Evolutionary conservation across 306 rosid genomes (phyloP).

Genomic region (apple (Malus domestica)): DNA sequence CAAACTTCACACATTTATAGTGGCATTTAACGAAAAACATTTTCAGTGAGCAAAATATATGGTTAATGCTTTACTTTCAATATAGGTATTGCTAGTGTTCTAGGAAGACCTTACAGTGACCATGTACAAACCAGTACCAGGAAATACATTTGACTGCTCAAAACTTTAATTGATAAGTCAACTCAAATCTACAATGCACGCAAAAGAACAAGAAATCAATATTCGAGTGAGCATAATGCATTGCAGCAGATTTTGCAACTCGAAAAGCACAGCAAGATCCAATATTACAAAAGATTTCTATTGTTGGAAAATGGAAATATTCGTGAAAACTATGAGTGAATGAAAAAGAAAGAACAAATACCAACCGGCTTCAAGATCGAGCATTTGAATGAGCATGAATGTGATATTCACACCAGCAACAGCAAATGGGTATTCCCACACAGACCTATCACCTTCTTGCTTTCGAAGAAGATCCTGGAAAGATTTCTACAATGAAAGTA

Average conservation of each 20-base stretch:
- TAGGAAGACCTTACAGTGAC: too few species aligned
- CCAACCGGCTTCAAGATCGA: conserved; percentile 96
- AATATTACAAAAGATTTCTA: neutral
- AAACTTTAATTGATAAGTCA: neutral
- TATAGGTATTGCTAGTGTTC: too few species aligned
- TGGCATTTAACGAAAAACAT: too few species aligned
- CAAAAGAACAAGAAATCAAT: neutral
- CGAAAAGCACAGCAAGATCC: neutral
- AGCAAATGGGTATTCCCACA: conserved; percentile 99
- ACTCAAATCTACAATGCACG: neutral
- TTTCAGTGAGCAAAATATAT: too few species aligned
- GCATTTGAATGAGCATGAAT: conserved; percentile 97
- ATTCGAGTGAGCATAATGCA: neutral
- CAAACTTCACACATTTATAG: neutral
- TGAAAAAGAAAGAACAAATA: conserved; percentile 9
- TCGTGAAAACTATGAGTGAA: neutral
- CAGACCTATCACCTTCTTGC: conserved; percentile 95
- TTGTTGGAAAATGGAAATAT: neutral
- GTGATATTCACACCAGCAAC: conserved; percentile 99
- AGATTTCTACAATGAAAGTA: conserved; percentile 64
- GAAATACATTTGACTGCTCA: neutral
- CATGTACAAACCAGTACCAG: neutral
- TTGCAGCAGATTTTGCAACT: neutral
- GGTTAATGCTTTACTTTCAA: too few species aligned
- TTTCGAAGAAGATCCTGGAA: conserved; percentile 92